Percentiles rank a stretch among this genome's conserved stretches.
phyloP scores from a whole-genome alignment of 2,329 filamentous ascomycete species.

The Epichloe glyceriae region DNA sequence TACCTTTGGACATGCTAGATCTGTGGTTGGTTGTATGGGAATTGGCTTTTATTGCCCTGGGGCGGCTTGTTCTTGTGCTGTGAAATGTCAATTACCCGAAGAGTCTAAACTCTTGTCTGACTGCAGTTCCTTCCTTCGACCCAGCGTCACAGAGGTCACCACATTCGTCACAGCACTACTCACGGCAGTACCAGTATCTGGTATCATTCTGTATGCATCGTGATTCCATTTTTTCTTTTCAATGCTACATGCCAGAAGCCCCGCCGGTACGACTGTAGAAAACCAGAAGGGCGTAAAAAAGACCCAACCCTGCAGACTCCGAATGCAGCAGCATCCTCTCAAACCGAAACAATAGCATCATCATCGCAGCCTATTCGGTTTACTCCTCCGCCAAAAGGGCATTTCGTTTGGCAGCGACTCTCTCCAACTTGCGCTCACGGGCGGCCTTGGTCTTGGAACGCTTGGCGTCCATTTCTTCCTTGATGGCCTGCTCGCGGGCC shows the following conservation, averaged over 20 bases:
- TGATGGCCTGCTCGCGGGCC: constrained; percentile 84
- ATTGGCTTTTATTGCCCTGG: no score
- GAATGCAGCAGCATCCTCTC: constrained; percentile 45
- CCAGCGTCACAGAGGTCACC: background rate
- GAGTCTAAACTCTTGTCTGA: no score
- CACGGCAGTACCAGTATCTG: background rate
- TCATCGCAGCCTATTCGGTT: constrained; percentile 28
- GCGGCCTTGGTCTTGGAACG: constrained; percentile 99
- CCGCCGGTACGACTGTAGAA: constrained; percentile 35
- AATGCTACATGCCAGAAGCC: constrained; percentile 46
- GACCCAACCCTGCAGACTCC: constrained; percentile 48
- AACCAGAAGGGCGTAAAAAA: constrained; percentile 33
- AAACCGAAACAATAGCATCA: constrained; percentile 26
- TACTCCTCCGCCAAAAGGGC: constrained; percentile 64
- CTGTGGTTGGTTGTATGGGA: no score
- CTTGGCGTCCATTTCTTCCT: constrained; percentile 99
- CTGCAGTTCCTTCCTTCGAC: no score
- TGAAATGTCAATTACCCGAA: no score
- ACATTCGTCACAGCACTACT: background rate
- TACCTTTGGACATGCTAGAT: no score
- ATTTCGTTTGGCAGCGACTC: constrained; percentile 79
- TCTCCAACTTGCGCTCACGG: constrained; percentile 94
- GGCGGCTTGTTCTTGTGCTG: no score
- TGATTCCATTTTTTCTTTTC: constrained; percentile 36
- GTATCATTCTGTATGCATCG: constrained; percentile 21